Evolutionary conservation across 2,329 filamentous ascomycete species (phyloP), one percentile per base, ranked within the genome.

Genomic region (Ophiognomonia clavigignenti-juglandacearum): DNA sequence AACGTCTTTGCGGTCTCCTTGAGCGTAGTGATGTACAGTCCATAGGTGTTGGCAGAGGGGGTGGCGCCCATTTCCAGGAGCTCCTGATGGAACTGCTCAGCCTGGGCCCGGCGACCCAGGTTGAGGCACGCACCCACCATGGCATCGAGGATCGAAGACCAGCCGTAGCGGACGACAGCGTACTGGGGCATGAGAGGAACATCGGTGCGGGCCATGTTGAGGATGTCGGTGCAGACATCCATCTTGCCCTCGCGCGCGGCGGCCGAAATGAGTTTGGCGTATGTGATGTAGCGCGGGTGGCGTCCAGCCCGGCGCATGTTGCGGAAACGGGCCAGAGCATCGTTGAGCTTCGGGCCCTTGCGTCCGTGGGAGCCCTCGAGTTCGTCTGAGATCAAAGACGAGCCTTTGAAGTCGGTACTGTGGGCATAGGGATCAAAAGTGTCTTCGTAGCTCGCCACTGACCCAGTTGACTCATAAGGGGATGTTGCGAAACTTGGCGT

Each of bases 1-100:
- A 96, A 97, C 0, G 91, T 97, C 79, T 95, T 96, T 55, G 89
- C 89, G 1, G 89, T 95, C 62, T 96, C 92, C 73, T 97, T 96
- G 52, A 98, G 75, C 2, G 92, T 97, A n/a, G 95, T 97, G 69
- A 98, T 98, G 76, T 97, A 98, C 16, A 98, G 80, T 50, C 93
- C 93, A 58, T 95, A 98, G 1, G 93, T 98, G 73, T 98, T 98
- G 36, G 93, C 93, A 3, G 92, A 95, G 14, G 93, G 93, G 9
- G 91, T 85, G 51, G 87, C 83, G 39, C 92, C 92, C 74, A 97
- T 93, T 51, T 89, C 84, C 40, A 95, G 75, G 56, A 98, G 77
- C 65, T 98, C 89, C 65, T 93, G 85, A 63, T 97, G 93, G 67
- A 86, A 96, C 58, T 89, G 83, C 64, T 86, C 84, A 51, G 93